A percentile compares a stretch with the other conserved stretches of the same genome.
These are phyloP conservation scores for Bruguiera hainesii DNA, from an alignment of 441 rosid species.

Conservation along the genomic window DNA sequence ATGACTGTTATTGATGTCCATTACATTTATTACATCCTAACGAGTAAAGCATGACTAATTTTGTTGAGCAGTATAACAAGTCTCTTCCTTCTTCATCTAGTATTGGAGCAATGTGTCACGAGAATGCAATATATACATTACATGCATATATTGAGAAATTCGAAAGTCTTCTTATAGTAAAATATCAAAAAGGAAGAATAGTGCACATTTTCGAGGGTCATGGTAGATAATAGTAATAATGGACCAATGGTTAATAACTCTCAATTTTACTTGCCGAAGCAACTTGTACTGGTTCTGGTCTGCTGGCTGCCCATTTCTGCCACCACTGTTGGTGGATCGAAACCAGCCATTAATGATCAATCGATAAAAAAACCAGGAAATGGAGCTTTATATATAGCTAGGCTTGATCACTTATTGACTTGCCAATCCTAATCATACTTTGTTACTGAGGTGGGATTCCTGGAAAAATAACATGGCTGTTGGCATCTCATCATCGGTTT, in stretches of 20 bases:
- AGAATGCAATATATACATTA: no score
- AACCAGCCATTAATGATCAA: constrained; percentile 22
- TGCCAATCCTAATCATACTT: neutral
- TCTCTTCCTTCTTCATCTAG: no score
- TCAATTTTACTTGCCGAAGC: neutral
- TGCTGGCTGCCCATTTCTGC: constrained; percentile 16
- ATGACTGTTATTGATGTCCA: no score
- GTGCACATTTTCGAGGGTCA: no score
- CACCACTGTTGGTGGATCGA: constrained; percentile 12
- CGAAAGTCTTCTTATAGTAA: no score
- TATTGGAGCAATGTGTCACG: no score
- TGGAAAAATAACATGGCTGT: constrained; percentile 12
- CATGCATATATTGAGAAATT: no score
- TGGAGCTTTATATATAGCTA: constrained; percentile 13
- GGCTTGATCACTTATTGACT: neutral
- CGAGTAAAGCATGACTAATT: no score
- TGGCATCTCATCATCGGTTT: constrained; percentile 13
- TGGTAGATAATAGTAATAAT: no score
- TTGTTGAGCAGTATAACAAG: no score
- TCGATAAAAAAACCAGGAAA: neutral
- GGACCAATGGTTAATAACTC: neutral
- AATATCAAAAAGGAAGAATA: no score
- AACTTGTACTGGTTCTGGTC: neutral
- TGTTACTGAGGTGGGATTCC: constrained; percentile 2
- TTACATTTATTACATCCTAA: no score